Conservation (phyloP, 1,139 yeast species). For the Kurtzmaniella quercitrusa region DNA sequence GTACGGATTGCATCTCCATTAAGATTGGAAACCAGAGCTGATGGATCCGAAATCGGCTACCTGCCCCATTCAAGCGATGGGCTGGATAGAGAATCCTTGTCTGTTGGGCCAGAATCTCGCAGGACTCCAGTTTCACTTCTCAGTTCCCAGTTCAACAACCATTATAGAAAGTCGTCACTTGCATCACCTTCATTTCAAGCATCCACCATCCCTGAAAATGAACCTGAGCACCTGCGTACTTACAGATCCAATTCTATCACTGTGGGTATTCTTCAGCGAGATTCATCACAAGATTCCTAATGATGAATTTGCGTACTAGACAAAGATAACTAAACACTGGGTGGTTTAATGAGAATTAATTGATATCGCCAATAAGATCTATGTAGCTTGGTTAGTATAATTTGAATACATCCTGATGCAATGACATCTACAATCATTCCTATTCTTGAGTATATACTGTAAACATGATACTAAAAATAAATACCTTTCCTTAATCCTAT, state of each 20-base stretch:
- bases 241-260: conserved; percentile 41
- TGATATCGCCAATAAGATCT: no score
- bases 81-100: conserved; percentile 4
- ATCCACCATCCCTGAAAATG: conserved; percentile 7
- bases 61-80: conserved; percentile 7
- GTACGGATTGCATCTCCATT: conserved; percentile 3
- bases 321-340: no score
- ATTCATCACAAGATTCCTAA: conserved; percentile 4
- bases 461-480: neutral
- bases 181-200: conserved; percentile 38
- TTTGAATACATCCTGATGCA: no score
- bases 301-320: neutral
- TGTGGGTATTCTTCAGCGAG: conserved; percentile 36
- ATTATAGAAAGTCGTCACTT: conserved; percentile 42
- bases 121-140: conserved; percentile 1
- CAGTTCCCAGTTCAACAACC: conserved; percentile 35
- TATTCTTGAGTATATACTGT: neutral
- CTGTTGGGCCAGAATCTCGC: neutral
- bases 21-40: conserved; percentile 1
- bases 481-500: neutral
- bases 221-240: conserved; percentile 13
- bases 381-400: no score
- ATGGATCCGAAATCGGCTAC: neutral
- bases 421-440: no score
- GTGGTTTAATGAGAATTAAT: no score